Percentiles rank a stretch among this genome's conserved stretches.
Evolutionary conservation across 1,139 yeast species (phyloP).

Genomic region (Schizosaccharomyces versatilis): DNA sequence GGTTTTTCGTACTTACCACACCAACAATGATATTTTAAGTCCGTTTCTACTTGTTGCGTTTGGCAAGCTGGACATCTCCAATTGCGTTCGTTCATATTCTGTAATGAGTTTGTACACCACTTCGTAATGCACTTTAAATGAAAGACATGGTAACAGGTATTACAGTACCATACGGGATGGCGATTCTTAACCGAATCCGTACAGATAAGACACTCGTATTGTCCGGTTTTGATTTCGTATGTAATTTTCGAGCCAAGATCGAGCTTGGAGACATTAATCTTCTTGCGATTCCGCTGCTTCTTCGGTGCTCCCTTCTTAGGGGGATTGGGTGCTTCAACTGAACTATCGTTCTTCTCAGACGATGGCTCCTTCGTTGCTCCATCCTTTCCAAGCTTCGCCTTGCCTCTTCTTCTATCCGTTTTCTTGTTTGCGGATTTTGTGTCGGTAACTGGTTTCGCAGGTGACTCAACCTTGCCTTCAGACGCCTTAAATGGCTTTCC

Average conservation of each 20-base stretch:
- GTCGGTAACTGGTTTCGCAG: not conserved
- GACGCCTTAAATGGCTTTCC: no score
- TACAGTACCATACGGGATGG: conserved; percentile 14
- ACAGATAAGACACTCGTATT: conserved; percentile 15
- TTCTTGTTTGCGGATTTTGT: not conserved
- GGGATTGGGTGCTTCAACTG: not conserved
- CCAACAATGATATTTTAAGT: conserved; percentile 62
- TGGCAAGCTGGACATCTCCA: conserved; percentile 91
- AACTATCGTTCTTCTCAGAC: not conserved
- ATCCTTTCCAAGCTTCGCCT: not conserved
- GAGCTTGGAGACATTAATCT: not conserved
- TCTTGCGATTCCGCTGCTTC: not conserved
- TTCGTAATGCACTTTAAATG: conserved; percentile 14
- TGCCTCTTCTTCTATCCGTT: not conserved
- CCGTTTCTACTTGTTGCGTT: conserved; percentile 29
- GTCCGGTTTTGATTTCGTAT: not conserved
- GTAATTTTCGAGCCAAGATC: not conserved
- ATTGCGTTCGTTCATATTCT: conserved; percentile 18
- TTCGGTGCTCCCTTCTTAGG: not conserved
- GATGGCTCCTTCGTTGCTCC: not conserved
- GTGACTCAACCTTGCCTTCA: no score
- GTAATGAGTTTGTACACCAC: conserved; percentile 13
- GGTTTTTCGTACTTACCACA: conserved; percentile 66
- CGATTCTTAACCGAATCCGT: conserved; percentile 12
- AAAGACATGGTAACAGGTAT: conserved; percentile 14